These are phyloP conservation scores for Cymbidium sinense DNA, from an alignment of 106 monocot species.

Conservation along the genomic window DNA sequence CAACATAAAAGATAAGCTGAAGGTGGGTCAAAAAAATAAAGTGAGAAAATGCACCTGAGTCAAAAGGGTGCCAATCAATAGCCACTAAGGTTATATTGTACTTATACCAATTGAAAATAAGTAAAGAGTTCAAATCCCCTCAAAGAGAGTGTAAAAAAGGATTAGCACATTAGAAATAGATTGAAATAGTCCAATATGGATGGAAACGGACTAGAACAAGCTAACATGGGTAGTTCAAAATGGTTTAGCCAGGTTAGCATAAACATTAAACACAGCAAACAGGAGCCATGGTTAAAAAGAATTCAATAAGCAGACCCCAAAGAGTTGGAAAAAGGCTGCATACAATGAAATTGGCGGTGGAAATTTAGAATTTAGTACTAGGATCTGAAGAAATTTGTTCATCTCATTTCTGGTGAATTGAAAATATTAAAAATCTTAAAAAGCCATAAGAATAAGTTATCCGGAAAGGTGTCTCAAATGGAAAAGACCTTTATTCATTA, in stretches of 20 bases:
- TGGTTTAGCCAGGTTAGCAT: background rate
- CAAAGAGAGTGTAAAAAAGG: background rate
- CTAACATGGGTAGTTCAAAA: background rate
- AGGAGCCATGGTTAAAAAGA: background rate
- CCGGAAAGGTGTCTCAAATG: background rate
- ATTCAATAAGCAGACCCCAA: background rate
- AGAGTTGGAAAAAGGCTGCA: background rate
- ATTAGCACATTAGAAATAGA: background rate
- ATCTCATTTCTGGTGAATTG: background rate
- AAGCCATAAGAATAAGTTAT: no score
- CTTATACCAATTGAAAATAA: background rate
- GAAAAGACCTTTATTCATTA: background rate
- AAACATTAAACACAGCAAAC: background rate
- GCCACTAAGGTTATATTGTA: background rate
- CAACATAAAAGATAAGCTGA: background rate
- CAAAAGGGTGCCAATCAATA: background rate
- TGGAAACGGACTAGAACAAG: background rate
- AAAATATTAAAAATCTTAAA: background rate
- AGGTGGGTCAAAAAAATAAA: background rate
- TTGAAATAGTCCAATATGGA: background rate
- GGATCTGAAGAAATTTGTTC: background rate
- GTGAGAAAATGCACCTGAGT: no score
- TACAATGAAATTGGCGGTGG: background rate
- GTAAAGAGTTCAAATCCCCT: background rate
- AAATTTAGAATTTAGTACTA: background rate